Evolutionary conservation across 495 filamentous ascomycete genomes (phyloP).

Genomic region (Paragyromitra xinjiangensis): DNA sequence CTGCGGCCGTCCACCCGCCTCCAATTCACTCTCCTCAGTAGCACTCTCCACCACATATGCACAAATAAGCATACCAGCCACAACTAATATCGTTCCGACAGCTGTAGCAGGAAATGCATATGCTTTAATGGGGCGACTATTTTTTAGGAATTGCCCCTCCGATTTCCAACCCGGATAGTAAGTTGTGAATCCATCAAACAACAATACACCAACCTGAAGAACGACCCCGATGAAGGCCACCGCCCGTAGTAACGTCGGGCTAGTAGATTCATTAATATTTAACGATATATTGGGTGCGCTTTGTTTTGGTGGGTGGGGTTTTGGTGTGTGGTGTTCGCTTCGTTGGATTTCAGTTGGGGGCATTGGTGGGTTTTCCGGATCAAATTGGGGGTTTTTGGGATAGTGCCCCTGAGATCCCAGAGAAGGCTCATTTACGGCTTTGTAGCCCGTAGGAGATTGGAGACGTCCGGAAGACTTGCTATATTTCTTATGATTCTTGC

Average conservation of each 20-base stretch:
- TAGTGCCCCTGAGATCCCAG: background rate
- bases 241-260: constrained; percentile 1
- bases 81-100: constrained; percentile 41
- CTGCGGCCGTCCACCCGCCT: background rate
- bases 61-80: constrained; percentile 42
- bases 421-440: background rate
- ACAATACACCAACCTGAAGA: constrained; percentile 41
- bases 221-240: constrained; percentile 34
- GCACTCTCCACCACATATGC: constrained; percentile 41
- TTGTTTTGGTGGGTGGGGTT: background rate
- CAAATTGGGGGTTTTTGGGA: background rate
- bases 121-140: background rate
- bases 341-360: background rate
- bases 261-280: constrained; percentile 28
- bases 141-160: background rate
- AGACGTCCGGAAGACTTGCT: background rate
- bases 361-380: background rate
- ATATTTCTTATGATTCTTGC: background rate
- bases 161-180: constrained; percentile 10
- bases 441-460: background rate
- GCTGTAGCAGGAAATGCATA: constrained; percentile 28
- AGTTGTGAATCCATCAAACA: constrained; percentile 21
- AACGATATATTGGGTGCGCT: constrained; percentile 36
- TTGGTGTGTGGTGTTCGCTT: background rate
- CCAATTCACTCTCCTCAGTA: constrained; percentile 33